Conservation (phyloP, 2,329 filamentous ascomycete species). For the Alternaria rosae region DNA sequence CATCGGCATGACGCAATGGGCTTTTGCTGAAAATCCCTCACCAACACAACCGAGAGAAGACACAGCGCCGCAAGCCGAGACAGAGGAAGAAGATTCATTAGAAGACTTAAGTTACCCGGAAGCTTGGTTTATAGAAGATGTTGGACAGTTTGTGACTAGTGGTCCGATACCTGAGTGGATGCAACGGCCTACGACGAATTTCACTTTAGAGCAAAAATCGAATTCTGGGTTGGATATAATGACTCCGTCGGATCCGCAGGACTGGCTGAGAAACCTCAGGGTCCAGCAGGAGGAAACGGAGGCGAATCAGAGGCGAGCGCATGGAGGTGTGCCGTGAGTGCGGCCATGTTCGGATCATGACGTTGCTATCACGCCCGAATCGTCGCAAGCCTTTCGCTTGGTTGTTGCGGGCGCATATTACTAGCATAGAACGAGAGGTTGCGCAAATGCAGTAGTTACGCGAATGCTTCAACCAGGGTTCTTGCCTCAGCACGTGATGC, state of each 20-base stretch:
- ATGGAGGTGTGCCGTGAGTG: not conserved
- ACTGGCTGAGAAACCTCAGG: not conserved
- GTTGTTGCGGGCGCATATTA: not conserved
- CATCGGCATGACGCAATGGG: rapidly evolving
- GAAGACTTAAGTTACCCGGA: not conserved
- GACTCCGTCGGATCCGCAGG: not conserved
- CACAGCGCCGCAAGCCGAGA: too few relatives aligned
- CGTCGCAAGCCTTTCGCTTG: not conserved
- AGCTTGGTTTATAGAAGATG: not conserved
- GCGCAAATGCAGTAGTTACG: not conserved
- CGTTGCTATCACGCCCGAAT: not conserved
- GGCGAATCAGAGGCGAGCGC: too few relatives aligned
- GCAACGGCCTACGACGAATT: not conserved
- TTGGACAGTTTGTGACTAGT: not conserved
- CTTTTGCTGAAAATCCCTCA: not conserved
- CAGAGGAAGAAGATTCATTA: not conserved
- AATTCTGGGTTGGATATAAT: not conserved
- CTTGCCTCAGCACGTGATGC: not conserved
- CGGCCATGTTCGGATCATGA: not conserved
- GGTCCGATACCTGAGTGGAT: not conserved
- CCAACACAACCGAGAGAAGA: not conserved
- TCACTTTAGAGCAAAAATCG: not conserved
- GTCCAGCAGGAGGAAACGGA: not conserved
- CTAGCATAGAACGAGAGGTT: not conserved
- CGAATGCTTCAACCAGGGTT: rapidly evolving